Conservation (phyloP, 2,329 filamentous ascomycete genomes). For the Aureobasidium vineae region DNA sequence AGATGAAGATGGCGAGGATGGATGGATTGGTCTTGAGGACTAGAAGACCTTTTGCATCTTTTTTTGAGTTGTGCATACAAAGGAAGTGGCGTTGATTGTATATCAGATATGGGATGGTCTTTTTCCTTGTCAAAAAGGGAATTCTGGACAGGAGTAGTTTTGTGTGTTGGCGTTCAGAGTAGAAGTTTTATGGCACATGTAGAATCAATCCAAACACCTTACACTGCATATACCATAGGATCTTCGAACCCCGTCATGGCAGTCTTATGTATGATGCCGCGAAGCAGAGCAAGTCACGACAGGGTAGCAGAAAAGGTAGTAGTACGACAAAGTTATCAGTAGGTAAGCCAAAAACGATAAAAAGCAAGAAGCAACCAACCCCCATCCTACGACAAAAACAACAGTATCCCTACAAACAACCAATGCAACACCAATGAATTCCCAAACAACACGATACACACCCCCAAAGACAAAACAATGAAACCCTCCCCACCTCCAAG, state of each 20-base stretch:
- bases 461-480: neutral
- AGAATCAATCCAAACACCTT: too few species aligned
- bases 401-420: neutral
- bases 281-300: neutral
- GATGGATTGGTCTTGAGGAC: slow-evolving; percentile 27
- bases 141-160: too few species aligned
- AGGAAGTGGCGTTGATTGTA: too few species aligned
- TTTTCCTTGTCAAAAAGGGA: too few species aligned
- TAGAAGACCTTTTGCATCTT: neutral
- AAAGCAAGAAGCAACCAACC: neutral
- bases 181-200: too few species aligned
- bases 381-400: neutral
- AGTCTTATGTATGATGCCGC: neutral
- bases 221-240: too few species aligned
- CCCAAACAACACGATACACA: neutral
- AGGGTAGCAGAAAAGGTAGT: neutral
- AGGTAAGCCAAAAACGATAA: neutral
- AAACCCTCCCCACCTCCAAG: neutral
- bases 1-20: slow-evolving; percentile 22
- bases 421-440: neutral
- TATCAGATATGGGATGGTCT: too few species aligned
- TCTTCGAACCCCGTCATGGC: too few species aligned
- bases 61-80: too few species aligned
- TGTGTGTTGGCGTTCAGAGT: too few species aligned
- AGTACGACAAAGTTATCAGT: neutral